Evolutionary conservation across 1,284 basidiomycete genomes (phyloP), one percentile per base, ranked within the genome.

Genomic region (Cerrena zonata): DNA sequence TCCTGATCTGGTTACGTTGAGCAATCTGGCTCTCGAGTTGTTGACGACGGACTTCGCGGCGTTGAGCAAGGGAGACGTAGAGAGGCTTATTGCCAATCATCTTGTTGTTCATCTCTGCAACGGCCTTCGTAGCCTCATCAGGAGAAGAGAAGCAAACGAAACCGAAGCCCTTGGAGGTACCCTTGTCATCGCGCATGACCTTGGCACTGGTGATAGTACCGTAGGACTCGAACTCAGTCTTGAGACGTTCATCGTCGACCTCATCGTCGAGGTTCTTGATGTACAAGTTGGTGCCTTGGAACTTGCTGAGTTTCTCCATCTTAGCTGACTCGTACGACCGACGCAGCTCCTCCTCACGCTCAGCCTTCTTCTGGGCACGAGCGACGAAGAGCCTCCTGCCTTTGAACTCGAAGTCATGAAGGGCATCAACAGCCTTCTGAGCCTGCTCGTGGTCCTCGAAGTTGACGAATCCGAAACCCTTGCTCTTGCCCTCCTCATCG

Each of bases 61-160:
- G 93, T 73, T 99, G 96, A 61, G 96, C 96, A 55, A 98, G 86
- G 48, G 95, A 95, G 66, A 99, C 96, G 70, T 99, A 99, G 63
- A 99, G 85, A 49, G 96, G 96, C 75, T 99, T 99, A 65, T 89
- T 84, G 60, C 95, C 94, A 66, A 99, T 92, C 90, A 99, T 99
- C 80, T 98, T 98, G 82, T 97, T 97, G 82, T 99, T 99, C 94
- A 99, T 97, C 78, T 99, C 96, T 50, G 93, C 91, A 58, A 99
- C 94, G 55, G 96, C 96, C 78, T 98, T 99, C 69, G 94, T 98
- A 45, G 96, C 95, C 76, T 99, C 96, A 62, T 99, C 96, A 49
- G 96, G 94, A 53, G 93, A 89, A 41, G 93, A 93, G 80, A 94
- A 99, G 76, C 96, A 99, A 60, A 99, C 96, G 69, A 99, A 99